Conservation (phyloP, 2,329 filamentous ascomycete genomes). For the Sporothrix luriei region DNA sequence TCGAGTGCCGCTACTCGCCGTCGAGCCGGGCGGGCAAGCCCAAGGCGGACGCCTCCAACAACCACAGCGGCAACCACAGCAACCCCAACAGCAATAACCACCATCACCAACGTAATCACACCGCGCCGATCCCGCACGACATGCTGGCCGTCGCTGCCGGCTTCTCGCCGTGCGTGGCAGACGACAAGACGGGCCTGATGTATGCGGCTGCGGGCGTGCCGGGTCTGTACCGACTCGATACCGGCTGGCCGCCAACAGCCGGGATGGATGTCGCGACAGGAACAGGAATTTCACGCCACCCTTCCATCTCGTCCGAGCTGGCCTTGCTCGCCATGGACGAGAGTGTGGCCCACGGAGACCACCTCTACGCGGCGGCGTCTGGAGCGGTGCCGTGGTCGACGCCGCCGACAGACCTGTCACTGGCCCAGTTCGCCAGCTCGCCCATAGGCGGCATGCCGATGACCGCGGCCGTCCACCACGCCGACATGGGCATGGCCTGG, state of each 20-base stretch:
- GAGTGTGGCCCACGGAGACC: constrained; percentile 37
- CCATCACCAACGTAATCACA: constrained; percentile 20
- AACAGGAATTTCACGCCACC: constrained; percentile 41
- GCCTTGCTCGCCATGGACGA: constrained; percentile 42
- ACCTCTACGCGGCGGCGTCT: constrained; percentile 44
- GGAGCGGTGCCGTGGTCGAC: constrained; percentile 49
- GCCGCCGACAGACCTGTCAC: constrained; percentile 44
- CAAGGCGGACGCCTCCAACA: constrained; percentile 44
- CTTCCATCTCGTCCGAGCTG: constrained; percentile 44
- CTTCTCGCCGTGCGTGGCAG: constrained; percentile 36
- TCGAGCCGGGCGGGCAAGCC: constrained; percentile 56
- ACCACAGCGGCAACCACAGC: constrained; percentile 6
- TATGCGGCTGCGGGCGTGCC: constrained; percentile 39
- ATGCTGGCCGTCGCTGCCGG: constrained; percentile 31
- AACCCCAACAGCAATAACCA: neutral
- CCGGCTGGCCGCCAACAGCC: constrained; percentile 47
- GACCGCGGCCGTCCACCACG: constrained; percentile 46
- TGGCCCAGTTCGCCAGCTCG: constrained; percentile 43
- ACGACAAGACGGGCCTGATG: constrained; percentile 41
- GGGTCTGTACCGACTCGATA: constrained; percentile 45
- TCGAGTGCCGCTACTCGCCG: constrained; percentile 56
- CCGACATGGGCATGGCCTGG: constrained; percentile 45
- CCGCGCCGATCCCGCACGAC: neutral
- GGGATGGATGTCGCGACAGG: constrained; percentile 40
- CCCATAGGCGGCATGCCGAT: constrained; percentile 39